phyloP scores from a whole-genome alignment of 2,329 filamentous ascomycete genomes.

The Trichothecium sympodiale region DNA sequence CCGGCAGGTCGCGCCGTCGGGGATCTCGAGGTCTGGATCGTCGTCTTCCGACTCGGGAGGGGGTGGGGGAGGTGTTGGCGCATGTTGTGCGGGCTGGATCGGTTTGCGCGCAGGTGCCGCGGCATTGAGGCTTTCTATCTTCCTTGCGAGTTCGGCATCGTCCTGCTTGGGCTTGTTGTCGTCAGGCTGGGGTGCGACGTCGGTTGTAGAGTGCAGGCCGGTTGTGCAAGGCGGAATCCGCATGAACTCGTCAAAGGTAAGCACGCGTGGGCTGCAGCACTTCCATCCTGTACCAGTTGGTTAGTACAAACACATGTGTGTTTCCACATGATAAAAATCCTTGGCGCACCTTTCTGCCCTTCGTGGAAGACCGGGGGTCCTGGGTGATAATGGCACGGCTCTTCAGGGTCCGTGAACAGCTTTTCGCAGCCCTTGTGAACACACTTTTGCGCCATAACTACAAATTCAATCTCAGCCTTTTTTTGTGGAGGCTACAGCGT shows the following conservation, averaged over 20 bases:
- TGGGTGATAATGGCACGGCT: constrained; percentile 84
- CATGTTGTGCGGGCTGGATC: constrained; percentile 32
- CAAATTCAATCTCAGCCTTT: too few relatives aligned
- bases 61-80: constrained; percentile 43
- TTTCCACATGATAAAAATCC: neutral
- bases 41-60: constrained; percentile 78
- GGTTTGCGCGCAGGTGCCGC: constrained; percentile 27
- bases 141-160: constrained; percentile 27
- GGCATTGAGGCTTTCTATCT: constrained; percentile 42
- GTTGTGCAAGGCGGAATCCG: constrained; percentile 83
- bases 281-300: constrained; percentile 79
- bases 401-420: constrained; percentile 67
- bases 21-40: constrained; percentile 60
- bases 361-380: constrained; percentile 94
- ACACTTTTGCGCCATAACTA: constrained; percentile 67
- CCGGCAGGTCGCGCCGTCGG: constrained; percentile 65
- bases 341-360: constrained; percentile 79
- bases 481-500: too few relatives aligned
- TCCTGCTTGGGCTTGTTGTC: constrained; percentile 44
- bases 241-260: constrained; percentile 98
- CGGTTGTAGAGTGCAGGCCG: constrained; percentile 84
- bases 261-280: constrained; percentile 92
- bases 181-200: constrained; percentile 51
- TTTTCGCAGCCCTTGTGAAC: constrained; percentile 96
- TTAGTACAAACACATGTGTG: too few relatives aligned